Conservation (phyloP, 2,329 filamentous ascomycete species). For the Sporothrix schenckii region DNA sequence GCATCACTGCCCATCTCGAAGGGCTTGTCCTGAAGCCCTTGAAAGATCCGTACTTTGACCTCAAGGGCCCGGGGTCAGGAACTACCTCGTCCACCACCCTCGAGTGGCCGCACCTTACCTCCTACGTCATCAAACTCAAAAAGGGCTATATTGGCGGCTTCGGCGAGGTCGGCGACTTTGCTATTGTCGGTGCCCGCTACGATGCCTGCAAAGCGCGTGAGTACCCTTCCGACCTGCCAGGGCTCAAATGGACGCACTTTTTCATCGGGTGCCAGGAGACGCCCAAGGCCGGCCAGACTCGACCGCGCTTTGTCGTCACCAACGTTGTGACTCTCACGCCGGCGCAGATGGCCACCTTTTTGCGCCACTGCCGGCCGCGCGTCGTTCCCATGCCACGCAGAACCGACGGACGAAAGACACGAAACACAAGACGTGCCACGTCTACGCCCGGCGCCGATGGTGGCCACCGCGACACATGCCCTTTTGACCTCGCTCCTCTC, state of each 20-base stretch:
- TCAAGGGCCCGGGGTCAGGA: constrained; percentile 38
- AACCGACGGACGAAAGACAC: neutral
- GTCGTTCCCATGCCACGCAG: constrained; percentile 42
- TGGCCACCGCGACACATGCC: neutral
- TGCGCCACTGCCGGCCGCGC: constrained; percentile 51
- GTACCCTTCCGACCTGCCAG: constrained; percentile 50
- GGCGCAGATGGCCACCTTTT: constrained; percentile 56
- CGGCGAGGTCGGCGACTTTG: constrained; percentile 82
- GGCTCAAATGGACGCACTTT: constrained; percentile 76
- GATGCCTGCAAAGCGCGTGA: constrained; percentile 64
- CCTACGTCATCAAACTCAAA: constrained; percentile 78
- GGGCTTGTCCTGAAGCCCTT: constrained; percentile 81
- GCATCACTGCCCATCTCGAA: constrained; percentile 69
- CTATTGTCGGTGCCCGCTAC: constrained; percentile 74
- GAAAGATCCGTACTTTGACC: constrained; percentile 74
- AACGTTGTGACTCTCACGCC: constrained; percentile 63
- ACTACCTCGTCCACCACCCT: neutral
- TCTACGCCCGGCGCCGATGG: too few relatives aligned
- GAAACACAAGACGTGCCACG: too few relatives aligned
- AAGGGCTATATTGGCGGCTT: constrained; percentile 79
- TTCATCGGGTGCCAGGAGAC: constrained; percentile 73
- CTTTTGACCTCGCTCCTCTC: constrained; percentile 51
- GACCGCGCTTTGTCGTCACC: constrained; percentile 67
- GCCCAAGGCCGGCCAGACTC: neutral
- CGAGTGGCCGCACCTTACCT: constrained; percentile 30